These are phyloP conservation scores for Gossypium rotundifolium DNA, from an alignment of 345 rosid genomes.

Conservation along the genomic window DNA sequence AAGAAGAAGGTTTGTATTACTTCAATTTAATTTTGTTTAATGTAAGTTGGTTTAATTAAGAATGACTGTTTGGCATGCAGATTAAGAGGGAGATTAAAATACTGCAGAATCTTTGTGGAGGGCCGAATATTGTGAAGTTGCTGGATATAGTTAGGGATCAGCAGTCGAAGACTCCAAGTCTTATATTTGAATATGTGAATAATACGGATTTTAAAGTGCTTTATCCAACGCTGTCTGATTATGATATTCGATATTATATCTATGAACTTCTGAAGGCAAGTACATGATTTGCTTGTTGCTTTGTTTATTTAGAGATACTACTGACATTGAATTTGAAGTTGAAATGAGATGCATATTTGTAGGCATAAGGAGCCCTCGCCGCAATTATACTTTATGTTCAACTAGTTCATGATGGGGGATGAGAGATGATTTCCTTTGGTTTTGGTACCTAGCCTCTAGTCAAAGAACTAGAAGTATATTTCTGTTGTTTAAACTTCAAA, in stretches of 20 bases:
- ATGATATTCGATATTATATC: slow-evolving; percentile 80
- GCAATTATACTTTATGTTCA: neutral
- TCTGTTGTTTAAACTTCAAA: neutral
- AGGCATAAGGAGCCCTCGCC: neutral
- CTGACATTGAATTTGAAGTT: neutral
- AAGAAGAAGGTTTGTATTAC: slow-evolving; percentile 76
- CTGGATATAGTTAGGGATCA: slow-evolving; percentile 1
- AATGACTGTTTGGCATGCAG: slow-evolving; percentile 35
- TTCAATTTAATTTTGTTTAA: neutral
- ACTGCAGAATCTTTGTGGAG: slow-evolving; percentile 92
- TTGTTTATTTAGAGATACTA: neutral
- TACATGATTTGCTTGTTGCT: slow-evolving; percentile 11
- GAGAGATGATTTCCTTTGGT: neutral
- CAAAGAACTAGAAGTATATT: neutral
- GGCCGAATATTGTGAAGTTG: slow-evolving; percentile 27
- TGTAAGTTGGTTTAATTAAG: neutral
- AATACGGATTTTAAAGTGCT: slow-evolving; percentile 93
- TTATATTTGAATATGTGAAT: slow-evolving; percentile 51
- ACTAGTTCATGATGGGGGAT: neutral
- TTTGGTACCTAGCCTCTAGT: neutral
- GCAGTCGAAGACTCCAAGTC: neutral
- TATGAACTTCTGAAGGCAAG: slow-evolving; percentile 84
- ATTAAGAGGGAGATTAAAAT: slow-evolving; percentile 97
- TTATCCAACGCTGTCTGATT: slow-evolving; percentile 84
- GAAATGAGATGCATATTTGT: neutral